Evolutionary conservation across 2,329 filamentous ascomycete species (phyloP), one percentile per base, ranked within the genome.

Genomic region (Nigrospora osmanthi): DNA sequence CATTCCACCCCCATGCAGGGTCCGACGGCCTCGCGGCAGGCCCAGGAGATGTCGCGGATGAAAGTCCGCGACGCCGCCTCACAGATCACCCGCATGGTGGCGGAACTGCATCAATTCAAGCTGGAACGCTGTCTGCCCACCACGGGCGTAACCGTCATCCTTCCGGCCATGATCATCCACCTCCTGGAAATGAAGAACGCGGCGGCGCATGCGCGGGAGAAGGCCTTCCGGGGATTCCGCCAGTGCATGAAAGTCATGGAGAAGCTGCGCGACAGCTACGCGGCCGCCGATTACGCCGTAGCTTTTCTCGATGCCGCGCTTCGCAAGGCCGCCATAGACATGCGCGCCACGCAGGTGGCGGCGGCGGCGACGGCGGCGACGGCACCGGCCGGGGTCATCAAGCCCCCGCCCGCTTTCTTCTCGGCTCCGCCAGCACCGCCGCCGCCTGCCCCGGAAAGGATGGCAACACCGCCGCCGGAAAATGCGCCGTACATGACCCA

Each of bases 211-310:
- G 82, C 85, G 4, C 81, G 88, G 15, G 78, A 86, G 48, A 75
- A 79, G 36, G 89, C 87, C 39, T 76, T 89, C 19, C 79, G 83
- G 47, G 87, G 89, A 16, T 95, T 95, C 69, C 85, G 85, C 54
- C 85, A 89, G 61, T 96, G 91, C 67, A 95, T 96, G 88, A 79
- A 83, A 39, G 89, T 95, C 47, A 86, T 96, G 73, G 83, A 89
- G 61, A 85, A 84, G 51, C 75, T 97, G 15, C 81, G 89, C 34
- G 89, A 95, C 58, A 87, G 89, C 30, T 96, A 97, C 58, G 83
- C 89, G 0, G 89, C 90, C 0, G 91, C 91, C n/a, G 90, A 96
- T 63, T 95, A 93, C 57, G 89, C 89, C n/a, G 91, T 87, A 1
- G 87, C 87, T 3, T 96, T 96, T 69, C 75, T 96, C n/a, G 88